Evolutionary conservation across 768 basidiomycete species (phyloP), one percentile per base, ranked within the genome.

Genomic region (Rhizopogon roseolus): DNA sequence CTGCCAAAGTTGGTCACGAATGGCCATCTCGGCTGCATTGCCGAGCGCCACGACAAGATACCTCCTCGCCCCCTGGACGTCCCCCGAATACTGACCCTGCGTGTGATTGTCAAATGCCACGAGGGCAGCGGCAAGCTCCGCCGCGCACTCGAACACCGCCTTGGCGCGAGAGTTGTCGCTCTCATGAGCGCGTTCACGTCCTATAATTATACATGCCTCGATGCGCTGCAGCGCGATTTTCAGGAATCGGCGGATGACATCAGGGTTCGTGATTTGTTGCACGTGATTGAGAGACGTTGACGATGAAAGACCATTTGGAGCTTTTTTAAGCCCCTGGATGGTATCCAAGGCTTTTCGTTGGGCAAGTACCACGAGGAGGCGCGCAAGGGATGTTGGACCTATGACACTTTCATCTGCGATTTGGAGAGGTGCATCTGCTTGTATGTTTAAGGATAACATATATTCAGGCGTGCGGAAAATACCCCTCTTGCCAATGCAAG

Each of bases 11-110:
- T 52, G 44, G 38, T 53, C 41, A 2, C 61, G 55, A n/a, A 66
- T 52, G 2, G 71, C 64, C 72, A 72, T 71, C 60, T 72, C 69
- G 5, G 71, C 67, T 14, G 69, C 69, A 51, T 72, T 71, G 0
- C 67, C 67, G 17, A 72, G 50, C 34, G 65, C 69, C 14, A 69
- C 58, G 0, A 69, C 70, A 4, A 66, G 55, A 50, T 72, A 69
- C 41, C 58, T 64, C 41, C 63, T 53, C 10, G 60, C 60, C 16
- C 64, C 68, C 2, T 38, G n/a, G 10, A 68, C 44, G 13, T 60
- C 49, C 5, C 54, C 41, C 13, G 46, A 37, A 40, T 64, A 69
- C 29, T 57, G 54, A 10, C 67, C 67, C 22, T 63, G 50, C 0
- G 70, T 66, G 5, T 59, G 64, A 1, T 51, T 57, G 49, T 71